Base-by-base conservation (phyloP, 768 basidiomycete species). In the Tricholoma sp. region DNA sequence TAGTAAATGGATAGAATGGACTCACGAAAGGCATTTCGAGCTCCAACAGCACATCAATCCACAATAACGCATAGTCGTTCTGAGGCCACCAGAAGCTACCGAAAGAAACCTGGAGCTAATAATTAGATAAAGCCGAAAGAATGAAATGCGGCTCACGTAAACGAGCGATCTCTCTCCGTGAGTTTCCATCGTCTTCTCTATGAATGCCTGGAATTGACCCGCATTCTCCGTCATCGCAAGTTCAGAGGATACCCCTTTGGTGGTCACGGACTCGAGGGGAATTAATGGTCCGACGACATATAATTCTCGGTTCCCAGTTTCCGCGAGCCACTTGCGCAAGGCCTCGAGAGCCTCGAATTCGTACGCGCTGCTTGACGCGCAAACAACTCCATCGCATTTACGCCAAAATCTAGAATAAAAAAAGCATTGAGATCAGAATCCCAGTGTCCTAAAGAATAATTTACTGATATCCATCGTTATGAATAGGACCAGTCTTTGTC, bases 231-330 rank as follows among this genome's bases (percentile, higher is more conserved):
- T 29, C 27, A 29, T 10, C 14, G 24, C 24, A n/a, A 16, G 41
- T 47, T n/a, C 63, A 32, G 29, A 54, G 27, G 18, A 52, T 5
- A 27, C 53, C 53, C 11, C 50, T 7, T 18, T 54, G 18, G 16
- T 29, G 50, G 2, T 46, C 50, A 21, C 50, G 21, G 3, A 21
- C 10, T 21, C 49, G 12, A 35, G 35, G 21, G 64, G 61, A 12
- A 66, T 34, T n/a, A 68, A 41, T 9, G 67, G 67, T n/a, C 67
- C 65, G 4, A 66, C 24, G 1, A 47, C 47, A 47, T 68, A 64
- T 19, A 63, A 46, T 1, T 52, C 21, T 41, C 66, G 61, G 7
- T 37, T 14, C 14, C 47, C 47, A 46, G 53, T 35, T 1, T 34
- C 54, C 19, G 58, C 14, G 11, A 59, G 51, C 67, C 67, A 66